phyloP scores from a whole-genome alignment of 2,329 filamentous ascomycete genomes.

The Aureobasidium subglaciale region DNA sequence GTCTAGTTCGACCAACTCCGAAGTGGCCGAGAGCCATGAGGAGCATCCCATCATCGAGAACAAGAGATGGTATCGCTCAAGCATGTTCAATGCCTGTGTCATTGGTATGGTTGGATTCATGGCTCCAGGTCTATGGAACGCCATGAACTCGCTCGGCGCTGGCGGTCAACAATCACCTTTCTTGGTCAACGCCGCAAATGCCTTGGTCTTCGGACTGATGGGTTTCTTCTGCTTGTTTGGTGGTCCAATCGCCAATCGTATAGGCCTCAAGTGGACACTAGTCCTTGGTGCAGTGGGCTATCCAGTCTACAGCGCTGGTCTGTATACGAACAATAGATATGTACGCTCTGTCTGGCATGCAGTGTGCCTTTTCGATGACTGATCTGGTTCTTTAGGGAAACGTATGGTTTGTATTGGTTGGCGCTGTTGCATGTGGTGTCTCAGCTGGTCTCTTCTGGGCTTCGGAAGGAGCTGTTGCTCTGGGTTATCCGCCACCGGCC shows the following conservation, averaged over 20 bases:
- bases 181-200: slow-evolving; percentile 47
- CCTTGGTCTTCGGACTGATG: slow-evolving; percentile 43
- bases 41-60: neutral
- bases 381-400: slow-evolving; percentile 31
- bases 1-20: neutral
- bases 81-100: slow-evolving; percentile 46
- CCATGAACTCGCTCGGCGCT: slow-evolving; percentile 48
- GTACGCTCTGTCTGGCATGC: no score
- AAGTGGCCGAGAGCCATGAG: neutral
- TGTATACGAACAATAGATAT: slow-evolving; percentile 45
- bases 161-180: slow-evolving; percentile 47
- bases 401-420: slow-evolving; percentile 46
- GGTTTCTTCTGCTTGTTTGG: slow-evolving; percentile 43
- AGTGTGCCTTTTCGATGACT: no score
- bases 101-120: slow-evolving; percentile 48
- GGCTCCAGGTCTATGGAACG: slow-evolving; percentile 48
- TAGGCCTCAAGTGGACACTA: slow-evolving; percentile 42
- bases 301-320: slow-evolving; percentile 41
- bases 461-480: slow-evolving; percentile 43
- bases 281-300: slow-evolving; percentile 42
- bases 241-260: slow-evolving; percentile 43
- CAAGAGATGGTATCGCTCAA: slow-evolving; percentile 39
- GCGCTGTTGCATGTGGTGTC: slow-evolving; percentile 42
- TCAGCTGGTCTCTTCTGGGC: slow-evolving; percentile 47
- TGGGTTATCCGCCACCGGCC: slow-evolving; percentile 43